phyloP scores from a whole-genome alignment of 768 basidiomycete species.

The Auriculariales sp. region DNA sequence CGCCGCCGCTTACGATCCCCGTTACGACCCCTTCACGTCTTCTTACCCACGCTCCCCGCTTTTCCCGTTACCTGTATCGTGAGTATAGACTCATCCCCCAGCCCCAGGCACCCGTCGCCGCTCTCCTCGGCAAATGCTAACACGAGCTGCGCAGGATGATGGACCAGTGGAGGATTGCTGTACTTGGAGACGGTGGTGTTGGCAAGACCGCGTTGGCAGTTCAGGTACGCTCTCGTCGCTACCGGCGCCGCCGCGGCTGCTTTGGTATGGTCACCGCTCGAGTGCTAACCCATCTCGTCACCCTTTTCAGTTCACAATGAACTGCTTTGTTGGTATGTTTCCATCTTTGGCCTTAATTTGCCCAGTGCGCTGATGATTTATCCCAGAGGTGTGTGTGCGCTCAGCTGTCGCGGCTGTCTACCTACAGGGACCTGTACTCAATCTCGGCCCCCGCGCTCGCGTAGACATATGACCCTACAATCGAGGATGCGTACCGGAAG shows the following conservation, averaged over 20 bases:
- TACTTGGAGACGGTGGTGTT: constrained; percentile 93
- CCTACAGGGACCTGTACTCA: constrained; percentile 9
- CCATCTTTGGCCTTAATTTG: neutral
- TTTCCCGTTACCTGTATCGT: neutral
- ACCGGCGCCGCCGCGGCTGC: neutral
- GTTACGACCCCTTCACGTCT: constrained; percentile 1
- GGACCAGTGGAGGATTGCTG: constrained; percentile 93
- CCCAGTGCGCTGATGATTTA: constrained; percentile 2
- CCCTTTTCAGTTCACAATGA: constrained; percentile 67
- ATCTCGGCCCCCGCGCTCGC: neutral
- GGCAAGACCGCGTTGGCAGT: constrained; percentile 95
- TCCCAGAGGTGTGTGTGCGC: constrained; percentile 35
- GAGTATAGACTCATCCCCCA: neutral
- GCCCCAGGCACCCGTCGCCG: neutral
- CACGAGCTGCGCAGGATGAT: constrained; percentile 21
- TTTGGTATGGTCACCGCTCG: too few species aligned
- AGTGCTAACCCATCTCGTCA: constrained; percentile 1
- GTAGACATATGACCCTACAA: constrained; percentile 94
- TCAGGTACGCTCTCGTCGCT: constrained; percentile 44
- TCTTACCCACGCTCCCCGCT: neutral
- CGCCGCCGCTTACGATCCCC: neutral
- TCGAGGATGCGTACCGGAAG: constrained; percentile 96
- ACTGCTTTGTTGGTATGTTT: constrained; percentile 84
- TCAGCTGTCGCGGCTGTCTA: constrained; percentile 5
- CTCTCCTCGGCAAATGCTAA: neutral